These are phyloP conservation scores for Rosa persica DNA, from an alignment of 306 rosid species.

Conservation along the genomic window DNA sequence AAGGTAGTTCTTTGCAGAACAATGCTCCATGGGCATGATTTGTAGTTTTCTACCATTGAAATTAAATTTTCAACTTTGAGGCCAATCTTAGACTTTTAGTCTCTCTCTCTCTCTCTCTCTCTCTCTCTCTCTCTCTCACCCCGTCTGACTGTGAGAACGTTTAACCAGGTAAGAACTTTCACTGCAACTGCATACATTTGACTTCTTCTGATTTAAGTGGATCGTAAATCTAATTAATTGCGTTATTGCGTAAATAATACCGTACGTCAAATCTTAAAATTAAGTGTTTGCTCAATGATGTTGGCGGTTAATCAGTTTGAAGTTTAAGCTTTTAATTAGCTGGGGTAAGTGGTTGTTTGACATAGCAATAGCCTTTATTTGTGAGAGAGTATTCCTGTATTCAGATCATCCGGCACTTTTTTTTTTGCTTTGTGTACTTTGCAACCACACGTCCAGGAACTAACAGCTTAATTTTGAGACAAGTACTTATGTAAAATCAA, in stretches of 20 bases:
- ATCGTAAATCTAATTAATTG: background rate
- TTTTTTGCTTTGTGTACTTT: no score
- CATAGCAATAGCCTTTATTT: background rate
- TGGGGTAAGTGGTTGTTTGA: background rate
- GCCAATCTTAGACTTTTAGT: no score
- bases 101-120: conserved; percentile 3
- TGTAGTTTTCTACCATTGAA: background rate
- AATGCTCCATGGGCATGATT: background rate
- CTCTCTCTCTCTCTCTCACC: background rate
- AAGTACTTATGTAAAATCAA: background rate
- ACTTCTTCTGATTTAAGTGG: background rate
- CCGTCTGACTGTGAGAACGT: background rate
- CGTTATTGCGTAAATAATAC: background rate
- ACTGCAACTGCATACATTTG: background rate
- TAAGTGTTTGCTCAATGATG: background rate
- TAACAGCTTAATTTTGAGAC: background rate
- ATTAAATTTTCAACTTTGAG: background rate
- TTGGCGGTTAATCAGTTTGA: background rate
- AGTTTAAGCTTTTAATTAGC: background rate
- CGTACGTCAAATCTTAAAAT: background rate
- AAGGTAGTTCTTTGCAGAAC: background rate
- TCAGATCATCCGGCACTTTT: background rate
- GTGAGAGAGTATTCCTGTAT: background rate
- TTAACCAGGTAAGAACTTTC: background rate
- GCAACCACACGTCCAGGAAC: background rate